phyloP scores from a whole-genome alignment of 2,329 filamentous ascomycete genomes.

The Didymella segeticola region DNA sequence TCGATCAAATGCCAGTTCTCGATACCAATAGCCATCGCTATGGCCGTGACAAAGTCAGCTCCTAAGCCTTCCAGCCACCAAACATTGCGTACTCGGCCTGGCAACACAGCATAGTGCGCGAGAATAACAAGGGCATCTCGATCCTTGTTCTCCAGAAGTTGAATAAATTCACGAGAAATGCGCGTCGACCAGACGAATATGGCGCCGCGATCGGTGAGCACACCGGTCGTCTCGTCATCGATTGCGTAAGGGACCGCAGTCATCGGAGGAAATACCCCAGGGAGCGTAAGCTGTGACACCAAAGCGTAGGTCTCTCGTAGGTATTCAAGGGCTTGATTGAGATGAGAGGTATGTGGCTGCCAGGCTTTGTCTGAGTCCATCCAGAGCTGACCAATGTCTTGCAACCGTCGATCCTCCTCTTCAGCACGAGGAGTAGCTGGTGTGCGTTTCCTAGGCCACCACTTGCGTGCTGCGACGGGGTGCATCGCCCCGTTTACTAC shows the following conservation, averaged over 20 bases:
- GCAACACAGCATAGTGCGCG: constrained; percentile 48
- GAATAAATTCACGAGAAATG: constrained; percentile 39
- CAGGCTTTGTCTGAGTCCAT: constrained; percentile 19
- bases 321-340: constrained; percentile 32
- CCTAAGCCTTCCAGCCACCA: constrained; percentile 48
- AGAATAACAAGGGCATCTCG: constrained; percentile 46
- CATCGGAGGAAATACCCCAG: constrained; percentile 31
- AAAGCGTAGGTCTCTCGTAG: constrained; percentile 42
- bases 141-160: constrained; percentile 39
- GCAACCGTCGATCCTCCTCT: constrained; percentile 37
- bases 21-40: constrained; percentile 40
- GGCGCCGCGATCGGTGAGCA: constrained; percentile 41
- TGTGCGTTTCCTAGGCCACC: constrained; percentile 39
- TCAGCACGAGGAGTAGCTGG: constrained; percentile 35
- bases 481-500: constrained; percentile 38
- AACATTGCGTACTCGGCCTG: constrained; percentile 41
- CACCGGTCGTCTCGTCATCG: constrained; percentile 36
- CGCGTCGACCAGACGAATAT: constrained; percentile 43
- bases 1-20: constrained; percentile 41
- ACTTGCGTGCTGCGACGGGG: constrained; percentile 36
- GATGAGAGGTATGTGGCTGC: constrained; percentile 20
- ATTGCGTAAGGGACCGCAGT: constrained; percentile 39
- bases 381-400: constrained; percentile 37
- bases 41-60: constrained; percentile 40
- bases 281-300: constrained; percentile 39